A percentile compares a stretch with the other conserved stretches of the same genome.
Conservation (phyloP, 2,329 filamentous ascomycete species). For the Sclerotinia minor region DNA sequence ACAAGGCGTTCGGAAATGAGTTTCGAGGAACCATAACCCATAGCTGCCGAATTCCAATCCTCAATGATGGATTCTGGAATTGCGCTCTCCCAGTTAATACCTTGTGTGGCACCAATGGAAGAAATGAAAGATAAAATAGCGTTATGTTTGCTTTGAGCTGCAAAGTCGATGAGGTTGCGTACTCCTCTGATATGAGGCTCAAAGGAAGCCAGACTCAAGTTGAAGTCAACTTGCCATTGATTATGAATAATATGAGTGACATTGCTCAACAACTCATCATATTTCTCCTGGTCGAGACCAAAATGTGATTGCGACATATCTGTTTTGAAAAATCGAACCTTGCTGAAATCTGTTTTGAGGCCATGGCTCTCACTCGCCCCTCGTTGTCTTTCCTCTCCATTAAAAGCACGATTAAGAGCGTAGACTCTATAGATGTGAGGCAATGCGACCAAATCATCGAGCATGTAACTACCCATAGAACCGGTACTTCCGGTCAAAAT, state of each 20-base stretch:
- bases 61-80: constrained; percentile 44
- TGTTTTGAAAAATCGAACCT: constrained; percentile 51
- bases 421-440: constrained; percentile 46
- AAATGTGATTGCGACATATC: constrained; percentile 51
- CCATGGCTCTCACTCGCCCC: constrained; percentile 45
- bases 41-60: constrained; percentile 41
- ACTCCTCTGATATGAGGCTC: constrained; percentile 44
- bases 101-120: constrained; percentile 31
- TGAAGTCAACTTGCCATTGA: constrained; percentile 46
- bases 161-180: constrained; percentile 43
- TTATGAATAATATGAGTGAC: constrained; percentile 31
- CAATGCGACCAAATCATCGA: constrained; percentile 44
- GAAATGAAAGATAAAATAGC: constrained; percentile 38
- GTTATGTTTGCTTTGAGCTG: constrained; percentile 21
- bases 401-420: constrained; percentile 50
- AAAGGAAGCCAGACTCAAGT: constrained; percentile 42
- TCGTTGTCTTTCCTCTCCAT: constrained; percentile 28
- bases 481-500: constrained; percentile 53
- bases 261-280: constrained; percentile 30
- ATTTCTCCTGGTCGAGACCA: constrained; percentile 45
- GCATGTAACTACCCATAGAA: constrained; percentile 50
- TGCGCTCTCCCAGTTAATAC: constrained; percentile 21
- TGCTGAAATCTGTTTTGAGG: constrained; percentile 42
- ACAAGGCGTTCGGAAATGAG: constrained; percentile 44
- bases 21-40: constrained; percentile 38